phyloP scores from a whole-genome alignment of 2,329 filamentous ascomycete genomes.

The Metarhizium rileyi region DNA sequence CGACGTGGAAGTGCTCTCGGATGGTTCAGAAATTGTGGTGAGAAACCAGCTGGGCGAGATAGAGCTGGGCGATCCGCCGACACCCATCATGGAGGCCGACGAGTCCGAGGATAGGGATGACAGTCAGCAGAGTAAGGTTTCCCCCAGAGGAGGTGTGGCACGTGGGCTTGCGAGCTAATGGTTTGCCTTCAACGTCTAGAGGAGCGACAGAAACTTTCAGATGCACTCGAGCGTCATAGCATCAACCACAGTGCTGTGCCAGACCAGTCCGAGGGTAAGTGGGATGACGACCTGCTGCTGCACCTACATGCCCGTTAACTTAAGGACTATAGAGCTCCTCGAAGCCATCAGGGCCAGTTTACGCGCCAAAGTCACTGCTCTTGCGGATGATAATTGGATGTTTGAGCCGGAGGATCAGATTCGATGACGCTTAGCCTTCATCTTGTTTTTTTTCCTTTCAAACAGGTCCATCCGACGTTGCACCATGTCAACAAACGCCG shows the following conservation, averaged over 20 bases:
- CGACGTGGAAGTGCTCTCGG: slow-evolving; percentile 35
- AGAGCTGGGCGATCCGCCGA: slow-evolving; percentile 47
- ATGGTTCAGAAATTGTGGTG: slow-evolving; percentile 49
- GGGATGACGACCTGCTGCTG: too few relatives aligned
- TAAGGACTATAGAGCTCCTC: slow-evolving; percentile 49
- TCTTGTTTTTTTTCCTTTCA: slow-evolving; percentile 6
- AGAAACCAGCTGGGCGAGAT: slow-evolving; percentile 54
- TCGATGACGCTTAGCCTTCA: slow-evolving; percentile 18
- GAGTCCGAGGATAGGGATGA: slow-evolving; percentile 50
- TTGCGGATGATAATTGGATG: slow-evolving; percentile 87
- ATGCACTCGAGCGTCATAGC: slow-evolving; percentile 52
- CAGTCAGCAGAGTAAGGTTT: slow-evolving; percentile 42
- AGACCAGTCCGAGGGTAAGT: slow-evolving; percentile 56
- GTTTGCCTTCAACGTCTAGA: slow-evolving; percentile 25
- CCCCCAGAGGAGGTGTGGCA: slow-evolving; percentile 17
- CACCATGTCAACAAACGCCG: not conserved
- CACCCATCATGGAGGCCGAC: slow-evolving; percentile 41
- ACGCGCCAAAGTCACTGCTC: slow-evolving; percentile 58
- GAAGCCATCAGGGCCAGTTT: slow-evolving; percentile 61
- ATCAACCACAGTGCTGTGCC: slow-evolving; percentile 43
- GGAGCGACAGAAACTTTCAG: slow-evolving; percentile 49
- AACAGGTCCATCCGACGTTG: not conserved
- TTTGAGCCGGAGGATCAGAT: slow-evolving; percentile 59
- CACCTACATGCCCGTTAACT: not conserved
- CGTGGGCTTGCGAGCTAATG: not conserved